Percentiles rank a stretch among this genome's conserved stretches.
Evolutionary conservation across 164 flowering plant genomes (phyloP).

Genomic region (Stephania japonica): DNA sequence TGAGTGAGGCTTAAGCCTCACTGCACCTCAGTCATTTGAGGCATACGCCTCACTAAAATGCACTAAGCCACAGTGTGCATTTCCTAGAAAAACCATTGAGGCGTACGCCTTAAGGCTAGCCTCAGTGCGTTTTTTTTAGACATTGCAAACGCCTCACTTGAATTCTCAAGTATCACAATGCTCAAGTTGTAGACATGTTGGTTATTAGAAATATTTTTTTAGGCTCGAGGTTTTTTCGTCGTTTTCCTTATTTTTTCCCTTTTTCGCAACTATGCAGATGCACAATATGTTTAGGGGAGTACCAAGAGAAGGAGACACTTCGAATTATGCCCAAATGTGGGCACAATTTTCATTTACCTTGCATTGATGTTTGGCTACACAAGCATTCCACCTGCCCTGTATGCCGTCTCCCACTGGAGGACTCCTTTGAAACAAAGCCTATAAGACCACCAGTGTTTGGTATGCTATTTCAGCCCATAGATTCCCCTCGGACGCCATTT

Average conservation of each 20-base stretch:
- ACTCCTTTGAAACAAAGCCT: conserved; percentile 28
- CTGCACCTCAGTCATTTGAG: too few relatives aligned
- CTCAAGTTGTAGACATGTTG: too few relatives aligned
- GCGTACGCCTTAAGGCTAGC: too few relatives aligned
- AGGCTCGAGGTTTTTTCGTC: not conserved
- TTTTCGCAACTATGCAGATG: conserved; percentile 36
- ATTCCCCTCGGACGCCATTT: conserved; percentile 20
- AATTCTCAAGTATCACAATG: too few relatives aligned
- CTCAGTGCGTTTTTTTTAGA: too few relatives aligned
- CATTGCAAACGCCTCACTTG: too few relatives aligned
- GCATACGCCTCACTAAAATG: too few relatives aligned
- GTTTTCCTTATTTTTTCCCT: not conserved
- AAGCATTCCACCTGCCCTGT: conserved; percentile 79
- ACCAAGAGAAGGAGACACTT: conserved; percentile 66
- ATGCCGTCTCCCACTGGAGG: conserved; percentile 60
- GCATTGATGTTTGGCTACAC: conserved; percentile 74
- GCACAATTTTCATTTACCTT: conserved; percentile 66
- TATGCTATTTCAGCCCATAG: conserved; percentile 18
- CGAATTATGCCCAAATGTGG: conserved; percentile 75
- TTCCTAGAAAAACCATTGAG: too few relatives aligned
- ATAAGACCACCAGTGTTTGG: conserved; percentile 18
- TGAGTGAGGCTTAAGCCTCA: too few relatives aligned
- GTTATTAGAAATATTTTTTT: too few relatives aligned
- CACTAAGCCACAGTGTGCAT: too few relatives aligned
- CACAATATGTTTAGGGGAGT: conserved; percentile 66